Evolutionary conservation across 108 stramenopile species (phyloP).

Genomic region (Cylindrotheca fusiformis): DNA sequence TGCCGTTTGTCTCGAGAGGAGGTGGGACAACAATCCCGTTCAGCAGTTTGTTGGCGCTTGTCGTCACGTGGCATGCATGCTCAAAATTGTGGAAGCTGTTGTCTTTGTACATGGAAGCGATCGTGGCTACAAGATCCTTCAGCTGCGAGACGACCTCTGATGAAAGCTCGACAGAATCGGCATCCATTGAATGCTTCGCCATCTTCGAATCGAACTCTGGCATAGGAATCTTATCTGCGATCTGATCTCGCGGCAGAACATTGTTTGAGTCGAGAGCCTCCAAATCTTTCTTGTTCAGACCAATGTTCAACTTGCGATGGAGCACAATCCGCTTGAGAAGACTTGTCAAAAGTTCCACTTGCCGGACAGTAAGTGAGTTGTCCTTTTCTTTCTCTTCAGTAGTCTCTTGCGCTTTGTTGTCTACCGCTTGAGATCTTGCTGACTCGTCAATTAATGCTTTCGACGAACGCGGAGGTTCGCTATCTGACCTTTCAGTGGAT

Average conservation of each 20-base stretch:
- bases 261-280: neutral
- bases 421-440: no score
- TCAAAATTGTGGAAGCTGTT: conserved; percentile 63
- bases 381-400: neutral
- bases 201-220: conserved; percentile 12
- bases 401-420: neutral
- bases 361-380: conserved; percentile 29
- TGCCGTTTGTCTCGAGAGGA: conserved; percentile 13
- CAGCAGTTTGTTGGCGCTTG: conserved; percentile 44
- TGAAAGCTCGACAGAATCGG: conserved; percentile 18
- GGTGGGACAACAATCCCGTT: conserved; percentile 23
- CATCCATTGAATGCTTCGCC: neutral
- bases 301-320: neutral
- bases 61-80: conserved; percentile 47
- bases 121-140: conserved; percentile 14
- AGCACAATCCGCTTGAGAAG: conserved; percentile 24
- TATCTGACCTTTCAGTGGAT: neutral
- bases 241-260: conserved; percentile 7
- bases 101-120: conserved; percentile 35
- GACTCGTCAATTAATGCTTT: no score
- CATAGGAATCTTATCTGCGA: conserved; percentile 13
- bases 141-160: conserved; percentile 19
- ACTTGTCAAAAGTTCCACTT: conserved; percentile 20
- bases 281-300: neutral
- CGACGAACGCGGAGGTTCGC: neutral